Conservation (phyloP, 257 asterid genomes). For the Fraxinus cuspidata region DNA sequence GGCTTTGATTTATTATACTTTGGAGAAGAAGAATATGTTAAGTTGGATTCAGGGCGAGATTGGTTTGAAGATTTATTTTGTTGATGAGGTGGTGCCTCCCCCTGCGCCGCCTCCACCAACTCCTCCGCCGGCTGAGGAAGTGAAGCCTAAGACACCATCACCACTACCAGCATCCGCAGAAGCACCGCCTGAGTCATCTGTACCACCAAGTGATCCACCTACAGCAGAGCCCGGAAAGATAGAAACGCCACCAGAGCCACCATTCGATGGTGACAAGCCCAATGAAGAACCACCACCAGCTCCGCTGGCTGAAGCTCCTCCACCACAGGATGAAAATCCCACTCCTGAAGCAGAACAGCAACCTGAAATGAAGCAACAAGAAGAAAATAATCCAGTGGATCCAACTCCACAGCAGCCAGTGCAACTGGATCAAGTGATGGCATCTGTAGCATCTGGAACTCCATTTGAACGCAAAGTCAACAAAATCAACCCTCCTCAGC, state of each 20-base stretch:
- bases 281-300: conserved; percentile 31
- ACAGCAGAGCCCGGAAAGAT: conserved; percentile 20
- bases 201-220: conserved; percentile 24
- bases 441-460: conserved; percentile 47
- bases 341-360: conserved; percentile 22
- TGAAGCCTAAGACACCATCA: conserved; percentile 28
- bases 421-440: conserved; percentile 44
- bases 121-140: conserved; percentile 36
- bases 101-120: conserved; percentile 43
- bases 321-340: conserved; percentile 27
- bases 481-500: conserved; percentile 51
- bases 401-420: conserved; percentile 25
- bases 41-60: conserved; percentile 84
- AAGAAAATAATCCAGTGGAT: conserved; percentile 23
- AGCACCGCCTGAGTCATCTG: conserved; percentile 22
- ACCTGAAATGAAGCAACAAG: conserved; percentile 8
- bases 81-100: conserved; percentile 52
- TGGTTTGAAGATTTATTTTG: conserved; percentile 73
- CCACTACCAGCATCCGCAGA: conserved; percentile 26
- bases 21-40: conserved; percentile 62
- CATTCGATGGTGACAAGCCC: conserved; percentile 27
- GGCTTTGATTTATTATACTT: conserved; percentile 73
- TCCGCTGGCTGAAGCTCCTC: conserved; percentile 31
- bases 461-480: conserved; percentile 45
- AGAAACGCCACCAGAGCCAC: conserved; percentile 22